Evolutionary conservation across 257 asterid species (phyloP).

Genomic region (Solanum ahanhuiri): DNA sequence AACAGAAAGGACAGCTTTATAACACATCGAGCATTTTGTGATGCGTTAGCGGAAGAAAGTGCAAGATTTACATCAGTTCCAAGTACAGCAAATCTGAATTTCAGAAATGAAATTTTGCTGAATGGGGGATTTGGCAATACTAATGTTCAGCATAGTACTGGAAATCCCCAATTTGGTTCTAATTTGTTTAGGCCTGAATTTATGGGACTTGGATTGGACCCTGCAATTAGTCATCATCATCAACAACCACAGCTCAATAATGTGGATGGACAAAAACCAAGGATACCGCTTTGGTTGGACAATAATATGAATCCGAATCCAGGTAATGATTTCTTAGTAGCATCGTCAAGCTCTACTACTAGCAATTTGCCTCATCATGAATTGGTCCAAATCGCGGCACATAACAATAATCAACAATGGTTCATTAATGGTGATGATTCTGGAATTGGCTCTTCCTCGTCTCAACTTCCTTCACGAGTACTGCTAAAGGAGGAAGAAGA

Average conservation of each 20-base stretch:
- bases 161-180: conserved; percentile 2
- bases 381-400: not conserved
- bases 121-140: not conserved
- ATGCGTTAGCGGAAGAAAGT: conserved; percentile 15
- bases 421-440: not conserved
- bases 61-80: not conserved
- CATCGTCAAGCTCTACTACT: not conserved
- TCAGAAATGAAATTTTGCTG: not conserved
- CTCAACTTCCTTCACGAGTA: not conserved
- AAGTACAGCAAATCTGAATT: not conserved
- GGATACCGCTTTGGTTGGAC: conserved; percentile 3
- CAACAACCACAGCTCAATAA: not conserved
- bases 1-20: conserved; percentile 13
- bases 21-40: conserved; percentile 8
- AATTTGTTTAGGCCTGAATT: conserved; percentile 3
- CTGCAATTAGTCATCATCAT: not conserved
- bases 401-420: not conserved
- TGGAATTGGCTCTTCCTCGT: conserved; percentile 1
- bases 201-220: conserved; percentile 6
- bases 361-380: not conserved
- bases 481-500: not conserved
- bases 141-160: not conserved
- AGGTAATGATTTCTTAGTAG: conserved; percentile 2
- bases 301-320: not conserved
- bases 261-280: conserved; percentile 4